A percentile compares a stretch with the other conserved stretches of the same genome.
These are phyloP conservation scores for Yarrowia bubula DNA, from an alignment of 805 yeast genomes.

Conservation along the genomic window DNA sequence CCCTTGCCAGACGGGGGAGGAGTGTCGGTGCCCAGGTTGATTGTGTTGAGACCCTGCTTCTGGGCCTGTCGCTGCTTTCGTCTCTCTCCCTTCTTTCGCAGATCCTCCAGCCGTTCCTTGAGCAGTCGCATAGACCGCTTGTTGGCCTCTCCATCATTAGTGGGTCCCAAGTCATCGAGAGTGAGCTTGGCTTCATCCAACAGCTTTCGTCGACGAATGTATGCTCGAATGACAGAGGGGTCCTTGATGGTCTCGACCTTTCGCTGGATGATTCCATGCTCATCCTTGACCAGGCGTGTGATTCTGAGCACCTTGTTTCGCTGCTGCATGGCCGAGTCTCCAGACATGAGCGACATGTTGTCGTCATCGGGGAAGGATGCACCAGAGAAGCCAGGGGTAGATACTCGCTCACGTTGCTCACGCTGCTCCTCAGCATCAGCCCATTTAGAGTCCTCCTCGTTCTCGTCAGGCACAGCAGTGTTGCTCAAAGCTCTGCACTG, in stretches of 20 bases:
- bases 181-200: slow-evolving; percentile 49
- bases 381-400: neutral
- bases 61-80: slow-evolving; percentile 56
- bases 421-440: slow-evolving; percentile 38
- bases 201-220: slow-evolving; percentile 66
- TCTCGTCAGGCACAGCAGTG: slow-evolving; percentile 36
- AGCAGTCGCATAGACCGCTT: slow-evolving; percentile 67
- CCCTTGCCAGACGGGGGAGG: slow-evolving; percentile 51
- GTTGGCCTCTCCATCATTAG: slow-evolving; percentile 82
- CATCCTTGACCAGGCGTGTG: slow-evolving; percentile 76
- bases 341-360: slow-evolving; percentile 38
- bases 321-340: slow-evolving; percentile 34
- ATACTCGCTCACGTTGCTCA: slow-evolving; percentile 26
- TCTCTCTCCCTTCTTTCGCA: slow-evolving; percentile 72
- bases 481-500: slow-evolving; percentile 63
- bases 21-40: neutral
- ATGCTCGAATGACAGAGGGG: slow-evolving; percentile 82
- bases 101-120: slow-evolving; percentile 78
- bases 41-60: slow-evolving; percentile 40
- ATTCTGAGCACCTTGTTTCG: slow-evolving; percentile 54
- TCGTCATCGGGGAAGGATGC: slow-evolving; percentile 43
- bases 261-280: slow-evolving; percentile 82
- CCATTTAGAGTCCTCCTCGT: slow-evolving; percentile 39
- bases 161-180: slow-evolving; percentile 69
- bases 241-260: slow-evolving; percentile 75